Percentiles rank a stretch among this genome's conserved stretches.
phyloP scores from a whole-genome alignment of 352 stramenopile species.

The Globisporangium heterothallicum region DNA sequence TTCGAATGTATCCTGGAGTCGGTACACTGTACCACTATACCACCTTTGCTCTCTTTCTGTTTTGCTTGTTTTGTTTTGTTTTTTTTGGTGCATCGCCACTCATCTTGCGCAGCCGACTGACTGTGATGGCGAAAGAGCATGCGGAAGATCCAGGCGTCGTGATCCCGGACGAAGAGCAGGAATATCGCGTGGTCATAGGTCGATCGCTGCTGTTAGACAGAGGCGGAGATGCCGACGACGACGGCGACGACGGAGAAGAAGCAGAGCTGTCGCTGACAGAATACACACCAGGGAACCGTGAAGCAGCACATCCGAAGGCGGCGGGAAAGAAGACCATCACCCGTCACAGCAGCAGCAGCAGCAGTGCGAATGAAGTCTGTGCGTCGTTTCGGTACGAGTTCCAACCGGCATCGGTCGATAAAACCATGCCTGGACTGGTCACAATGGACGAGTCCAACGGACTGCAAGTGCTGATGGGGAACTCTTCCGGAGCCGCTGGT shows the following conservation, averaged over 20 bases:
- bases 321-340: not conserved
- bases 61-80: too few relatives aligned
- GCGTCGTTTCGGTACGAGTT: constrained; percentile 81
- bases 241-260: not conserved
- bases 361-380: constrained; percentile 23
- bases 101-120: not conserved
- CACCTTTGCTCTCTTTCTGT: too few relatives aligned
- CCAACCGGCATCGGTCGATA: constrained; percentile 74
- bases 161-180: constrained; percentile 36
- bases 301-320: not conserved
- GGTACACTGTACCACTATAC: not conserved
- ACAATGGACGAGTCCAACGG: constrained; percentile 50
- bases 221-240: not conserved
- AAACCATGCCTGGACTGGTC: constrained; percentile 54
- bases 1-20: too few relatives aligned
- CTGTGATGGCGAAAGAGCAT: not conserved
- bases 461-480: constrained; percentile 63
- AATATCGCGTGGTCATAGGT: constrained; percentile 55
- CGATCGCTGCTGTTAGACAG: constrained; percentile 24
- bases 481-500: constrained; percentile 38
- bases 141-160: not conserved
- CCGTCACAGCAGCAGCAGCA: not conserved
- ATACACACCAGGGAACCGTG: not conserved
- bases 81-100: too few relatives aligned
- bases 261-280: not conserved